Conservation (phyloP, 495 filamentous ascomycete species). For the Neurospora tetrasperma region DNA sequence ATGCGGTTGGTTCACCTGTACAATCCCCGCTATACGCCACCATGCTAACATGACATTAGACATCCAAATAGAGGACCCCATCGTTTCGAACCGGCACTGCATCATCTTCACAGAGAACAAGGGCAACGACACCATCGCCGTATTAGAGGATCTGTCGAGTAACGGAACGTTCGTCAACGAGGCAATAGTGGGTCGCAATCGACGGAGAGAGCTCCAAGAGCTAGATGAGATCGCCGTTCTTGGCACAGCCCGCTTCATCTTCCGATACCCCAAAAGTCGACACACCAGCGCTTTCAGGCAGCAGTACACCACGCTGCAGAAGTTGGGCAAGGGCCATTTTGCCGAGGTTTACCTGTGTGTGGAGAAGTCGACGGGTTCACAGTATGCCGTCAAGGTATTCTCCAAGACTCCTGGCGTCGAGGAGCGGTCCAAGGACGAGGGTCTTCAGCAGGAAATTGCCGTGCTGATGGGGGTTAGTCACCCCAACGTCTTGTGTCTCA, state of each 20-base stretch:
- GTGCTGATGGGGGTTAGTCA: constrained; percentile 94
- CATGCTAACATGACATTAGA: constrained; percentile 42
- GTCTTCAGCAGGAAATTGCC: constrained; percentile 89
- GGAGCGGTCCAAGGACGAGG: constrained; percentile 70
- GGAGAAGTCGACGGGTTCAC: constrained; percentile 69
- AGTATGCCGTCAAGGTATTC: constrained; percentile 91
- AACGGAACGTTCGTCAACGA: constrained; percentile 97
- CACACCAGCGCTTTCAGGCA: constrained; percentile 70
- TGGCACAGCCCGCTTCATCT: constrained; percentile 74
- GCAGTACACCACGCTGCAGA: constrained; percentile 73
- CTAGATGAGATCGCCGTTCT: constrained; percentile 83
- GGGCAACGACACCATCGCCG: constrained; percentile 64
- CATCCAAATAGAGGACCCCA: constrained; percentile 62
- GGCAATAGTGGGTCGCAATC: constrained; percentile 81
- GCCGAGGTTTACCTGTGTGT: constrained; percentile 88
- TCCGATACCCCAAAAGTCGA: constrained; percentile 73
- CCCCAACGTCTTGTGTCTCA: constrained; percentile 87
- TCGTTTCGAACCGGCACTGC: constrained; percentile 94
- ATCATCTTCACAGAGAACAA: constrained; percentile 82
- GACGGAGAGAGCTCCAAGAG: constrained; percentile 75
- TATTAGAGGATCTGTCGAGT: constrained; percentile 87
- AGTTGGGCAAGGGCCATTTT: constrained; percentile 94
- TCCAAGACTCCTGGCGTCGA: constrained; percentile 68
- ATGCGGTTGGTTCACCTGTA: constrained; percentile 55
- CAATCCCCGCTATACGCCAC: background rate